Evolutionary conservation across 2,329 filamentous ascomycete species (phyloP), one percentile per base, ranked within the genome.

Genomic region (Neobulgaria alba): DNA sequence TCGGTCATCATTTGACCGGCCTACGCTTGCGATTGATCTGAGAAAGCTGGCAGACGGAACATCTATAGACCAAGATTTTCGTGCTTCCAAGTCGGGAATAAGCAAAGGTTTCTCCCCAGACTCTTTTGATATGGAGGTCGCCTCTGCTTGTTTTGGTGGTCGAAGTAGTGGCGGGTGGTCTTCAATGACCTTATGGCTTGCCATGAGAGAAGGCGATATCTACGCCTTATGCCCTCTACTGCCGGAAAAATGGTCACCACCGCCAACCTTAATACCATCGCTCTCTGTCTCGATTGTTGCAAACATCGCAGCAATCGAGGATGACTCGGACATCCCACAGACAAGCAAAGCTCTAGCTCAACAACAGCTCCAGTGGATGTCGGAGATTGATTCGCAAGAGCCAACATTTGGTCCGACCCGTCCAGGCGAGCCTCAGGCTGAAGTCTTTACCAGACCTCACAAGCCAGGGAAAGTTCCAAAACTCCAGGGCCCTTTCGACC

Each of bases 151-250:
- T 59, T 98, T 98, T 65, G 69, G 73, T 26, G 67, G 67, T 10
- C 70, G 72, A 48, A 70, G 69, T 26, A 75, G 75, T 5, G 90
- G 88, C 10, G 88, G 88, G 39, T 98, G 92, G 92, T 85, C 88
- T 5, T 79, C 89, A 8, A 95, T 95, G 85, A 96, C 92, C 0
- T 70, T 98, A 9, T 98, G 90, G 86, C 68, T 96, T 38, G 88
- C 89, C n/a, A 98, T 95, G 84, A 78, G 79, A 29, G 84, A 87
- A 45, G 92, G 92, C 3, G 89, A 95, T 57, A 75, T 96, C 4
- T 98, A 98, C 57, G 89, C 90, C 2, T 68, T 98, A 7, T 95
- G 89, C 58, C 92, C 92, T 2, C 71, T 98, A 30, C 68, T 98
- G 21, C 92, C 92, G 1, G 79, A 79, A 38, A 86, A 82, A 54